Evolutionary conservation across 2,329 filamentous ascomycete genomes (phyloP).

Genomic region (Sporothrix euskadiensis): DNA sequence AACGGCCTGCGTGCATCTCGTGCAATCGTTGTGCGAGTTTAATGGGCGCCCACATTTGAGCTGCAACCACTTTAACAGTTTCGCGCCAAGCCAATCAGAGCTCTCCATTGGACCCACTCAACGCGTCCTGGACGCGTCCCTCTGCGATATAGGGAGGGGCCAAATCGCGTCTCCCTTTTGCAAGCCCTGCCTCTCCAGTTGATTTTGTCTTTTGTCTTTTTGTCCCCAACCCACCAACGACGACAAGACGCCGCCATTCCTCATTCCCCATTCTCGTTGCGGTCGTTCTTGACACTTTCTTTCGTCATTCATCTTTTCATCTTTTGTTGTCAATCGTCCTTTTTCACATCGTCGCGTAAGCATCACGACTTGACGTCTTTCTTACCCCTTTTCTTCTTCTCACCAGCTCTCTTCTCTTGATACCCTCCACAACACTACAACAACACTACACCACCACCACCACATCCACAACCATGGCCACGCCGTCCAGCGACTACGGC

Average conservation of each 20-base stretch:
- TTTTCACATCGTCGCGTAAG: neutral
- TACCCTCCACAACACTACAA: neutral
- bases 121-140: conserved; percentile 34
- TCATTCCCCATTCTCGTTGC: neutral
- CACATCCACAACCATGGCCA: conserved; percentile 45
- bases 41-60: conserved; percentile 14
- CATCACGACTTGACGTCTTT: neutral
- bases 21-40: conserved; percentile 6
- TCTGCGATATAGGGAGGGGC: conserved; percentile 21
- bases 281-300: neutral
- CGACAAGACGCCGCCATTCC: conserved; percentile 22
- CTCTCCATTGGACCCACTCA: neutral
- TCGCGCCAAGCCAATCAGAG: conserved; percentile 30
- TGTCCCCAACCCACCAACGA: neutral
- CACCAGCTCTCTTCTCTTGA: neutral
- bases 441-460: neutral
- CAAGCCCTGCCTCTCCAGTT: neutral
- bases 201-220: conserved; percentile 4
- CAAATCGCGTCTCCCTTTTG: conserved; percentile 20
- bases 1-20: neutral
- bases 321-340: neutral
- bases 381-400: conserved; percentile 11
- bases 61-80: conserved; percentile 34
- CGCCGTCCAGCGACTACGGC: conserved; percentile 56
- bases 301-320: conserved; percentile 10